A percentile compares a stretch with the other conserved stretches of the same genome.
These are phyloP conservation scores for Kuraishia ogatae DNA, from an alignment of 805 yeast species.

Conservation along the genomic window DNA sequence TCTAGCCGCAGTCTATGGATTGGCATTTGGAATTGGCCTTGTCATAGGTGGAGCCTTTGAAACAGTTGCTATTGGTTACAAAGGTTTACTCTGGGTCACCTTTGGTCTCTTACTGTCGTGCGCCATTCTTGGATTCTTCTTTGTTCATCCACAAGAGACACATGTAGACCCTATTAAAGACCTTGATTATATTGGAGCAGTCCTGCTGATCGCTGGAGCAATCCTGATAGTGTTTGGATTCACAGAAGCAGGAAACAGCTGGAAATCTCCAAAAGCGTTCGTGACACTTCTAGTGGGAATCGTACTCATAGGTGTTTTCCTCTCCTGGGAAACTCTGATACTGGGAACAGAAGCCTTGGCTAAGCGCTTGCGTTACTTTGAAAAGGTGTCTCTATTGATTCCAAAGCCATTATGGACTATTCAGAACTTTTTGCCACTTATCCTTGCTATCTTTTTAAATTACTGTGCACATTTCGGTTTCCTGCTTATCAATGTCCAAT, in stretches of 20 bases:
- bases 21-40: conserved; percentile 29
- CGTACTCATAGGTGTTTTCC: conserved; percentile 17
- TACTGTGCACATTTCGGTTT: not conserved
- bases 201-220: conserved; percentile 24
- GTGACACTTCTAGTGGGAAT: conserved; percentile 31
- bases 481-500: not conserved
- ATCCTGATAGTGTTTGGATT: conserved; percentile 32
- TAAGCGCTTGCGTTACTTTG: not conserved
- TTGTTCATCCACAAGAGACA: conserved; percentile 19
- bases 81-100: conserved; percentile 27
- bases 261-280: conserved; percentile 32
- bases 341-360: not conserved
- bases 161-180: conserved; percentile 12
- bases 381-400: conserved; percentile 13
- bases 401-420: conserved; percentile 19
- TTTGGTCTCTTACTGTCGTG: conserved; percentile 21
- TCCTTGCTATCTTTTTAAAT: not conserved
- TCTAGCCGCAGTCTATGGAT: conserved; percentile 17
- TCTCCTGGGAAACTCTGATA: conserved; percentile 18
- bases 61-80: conserved; percentile 26
- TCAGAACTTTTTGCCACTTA: conserved; percentile 12
- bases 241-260: conserved; percentile 34
- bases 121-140: conserved; percentile 16
- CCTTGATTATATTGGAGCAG: conserved; percentile 22
- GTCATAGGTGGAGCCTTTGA: conserved; percentile 38